Evolutionary conservation across 2,329 filamentous ascomycete genomes (phyloP).

Genomic region (Epichloe sibirici): DNA sequence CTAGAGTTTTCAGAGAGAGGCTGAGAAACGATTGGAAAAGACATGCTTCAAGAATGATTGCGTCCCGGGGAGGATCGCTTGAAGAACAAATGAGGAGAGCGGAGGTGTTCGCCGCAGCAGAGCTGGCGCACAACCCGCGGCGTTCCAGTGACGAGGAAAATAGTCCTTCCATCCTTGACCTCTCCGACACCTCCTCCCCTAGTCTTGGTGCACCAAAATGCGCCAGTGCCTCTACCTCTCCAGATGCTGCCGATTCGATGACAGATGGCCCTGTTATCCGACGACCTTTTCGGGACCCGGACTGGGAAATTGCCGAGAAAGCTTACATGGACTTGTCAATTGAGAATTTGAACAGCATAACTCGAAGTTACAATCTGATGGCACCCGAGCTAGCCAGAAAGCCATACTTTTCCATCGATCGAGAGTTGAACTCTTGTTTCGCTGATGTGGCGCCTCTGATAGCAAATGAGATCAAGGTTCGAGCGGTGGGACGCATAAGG

Average conservation of each 20-base stretch:
- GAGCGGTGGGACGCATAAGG: slow-evolving; percentile 41
- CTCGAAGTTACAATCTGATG: slow-evolving; percentile 88
- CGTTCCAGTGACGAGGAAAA: slow-evolving; percentile 4
- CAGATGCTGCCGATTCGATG: neutral
- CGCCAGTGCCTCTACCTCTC: neutral
- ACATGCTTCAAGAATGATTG: slow-evolving; percentile 67
- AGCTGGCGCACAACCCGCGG: slow-evolving; percentile 51
- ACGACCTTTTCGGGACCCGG: slow-evolving; percentile 62
- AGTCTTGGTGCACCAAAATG: neutral
- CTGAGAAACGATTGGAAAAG: slow-evolving; percentile 74
- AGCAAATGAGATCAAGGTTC: slow-evolving; percentile 57
- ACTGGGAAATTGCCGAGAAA: slow-evolving; percentile 61
- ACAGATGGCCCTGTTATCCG: slow-evolving; percentile 16
- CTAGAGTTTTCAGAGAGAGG: slow-evolving; percentile 58
- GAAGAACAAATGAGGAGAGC: slow-evolving; percentile 62
- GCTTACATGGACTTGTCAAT: slow-evolving; percentile 69
- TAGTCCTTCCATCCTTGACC: no score
- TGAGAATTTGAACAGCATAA: slow-evolving; percentile 63
- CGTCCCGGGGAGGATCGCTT: slow-evolving; percentile 63
- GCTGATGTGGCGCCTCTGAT: slow-evolving; percentile 74
- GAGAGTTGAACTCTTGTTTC: slow-evolving; percentile 72
- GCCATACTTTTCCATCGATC: slow-evolving; percentile 73
- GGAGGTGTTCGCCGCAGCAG: slow-evolving; percentile 62
- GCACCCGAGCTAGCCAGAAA: slow-evolving; percentile 87
- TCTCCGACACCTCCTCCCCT: neutral